phyloP scores from a whole-genome alignment of 306 rosid species.

The Quercus parvula region DNA sequence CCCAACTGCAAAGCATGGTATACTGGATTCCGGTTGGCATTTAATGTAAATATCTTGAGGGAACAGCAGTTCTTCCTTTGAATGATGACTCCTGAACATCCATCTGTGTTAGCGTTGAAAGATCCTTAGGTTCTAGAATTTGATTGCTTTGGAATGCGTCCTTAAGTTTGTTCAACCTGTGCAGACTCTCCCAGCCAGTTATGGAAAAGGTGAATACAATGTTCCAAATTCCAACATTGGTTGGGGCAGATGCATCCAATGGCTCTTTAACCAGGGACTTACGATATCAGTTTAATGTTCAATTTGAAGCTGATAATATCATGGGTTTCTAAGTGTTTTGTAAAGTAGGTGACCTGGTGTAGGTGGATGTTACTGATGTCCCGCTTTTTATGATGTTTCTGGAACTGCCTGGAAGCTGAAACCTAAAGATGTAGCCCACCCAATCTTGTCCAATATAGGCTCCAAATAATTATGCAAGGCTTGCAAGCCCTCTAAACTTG shows the following conservation, averaged over 20 bases:
- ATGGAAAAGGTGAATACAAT: background rate
- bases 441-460: too few species aligned
- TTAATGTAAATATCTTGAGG: background rate
- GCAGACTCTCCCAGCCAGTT: background rate
- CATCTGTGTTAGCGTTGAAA: background rate
- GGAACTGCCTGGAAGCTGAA: too few species aligned
- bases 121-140: background rate
- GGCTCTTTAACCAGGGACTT: background rate
- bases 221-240: background rate
- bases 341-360: background rate
- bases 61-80: background rate
- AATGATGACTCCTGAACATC: background rate
- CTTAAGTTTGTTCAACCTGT: background rate
- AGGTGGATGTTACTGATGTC: background rate
- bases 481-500: too few species aligned
- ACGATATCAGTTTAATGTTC: background rate
- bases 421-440: too few species aligned
- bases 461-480: too few species aligned
- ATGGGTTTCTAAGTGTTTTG: background rate
- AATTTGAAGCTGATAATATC: background rate
- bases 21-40: background rate
- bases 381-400: background rate
- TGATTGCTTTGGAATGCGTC: background rate
- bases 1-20: background rate
- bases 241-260: too few species aligned